Evolutionary conservation across 352 stramenopile genomes (phyloP).

Genomic region (Pythium chondricola): DNA sequence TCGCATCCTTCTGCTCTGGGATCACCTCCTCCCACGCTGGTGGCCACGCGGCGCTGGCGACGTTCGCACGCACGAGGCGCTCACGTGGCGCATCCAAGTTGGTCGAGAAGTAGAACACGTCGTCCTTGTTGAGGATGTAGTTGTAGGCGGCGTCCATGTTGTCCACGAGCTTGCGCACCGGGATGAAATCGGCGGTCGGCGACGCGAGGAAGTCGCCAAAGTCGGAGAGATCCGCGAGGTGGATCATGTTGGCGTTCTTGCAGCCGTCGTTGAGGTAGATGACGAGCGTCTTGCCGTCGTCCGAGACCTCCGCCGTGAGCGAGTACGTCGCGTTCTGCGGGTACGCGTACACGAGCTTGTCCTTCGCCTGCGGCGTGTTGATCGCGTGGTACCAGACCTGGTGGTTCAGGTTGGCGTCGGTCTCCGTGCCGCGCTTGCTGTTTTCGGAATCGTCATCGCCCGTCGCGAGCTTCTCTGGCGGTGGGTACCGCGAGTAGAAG

Average conservation of each 20-base stretch:
- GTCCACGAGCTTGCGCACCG: conserved; percentile 77
- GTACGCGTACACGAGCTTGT: conserved; percentile 75
- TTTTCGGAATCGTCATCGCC: conserved; percentile 33
- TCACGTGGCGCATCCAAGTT: conserved; percentile 79
- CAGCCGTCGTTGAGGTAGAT: conserved; percentile 78
- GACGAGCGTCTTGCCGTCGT: conserved; percentile 73
- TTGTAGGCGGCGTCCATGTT: conserved; percentile 81
- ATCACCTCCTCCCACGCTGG: conserved; percentile 74
- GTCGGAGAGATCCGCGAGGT: conserved; percentile 45
- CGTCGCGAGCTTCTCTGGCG: conserved; percentile 52
- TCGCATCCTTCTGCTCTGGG: conserved; percentile 57
- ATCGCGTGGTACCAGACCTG: conserved; percentile 79
- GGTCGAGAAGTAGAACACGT: conserved; percentile 83
- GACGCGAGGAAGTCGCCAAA: conserved; percentile 46
- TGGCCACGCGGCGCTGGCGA: conserved; percentile 14
- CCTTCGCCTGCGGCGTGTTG: conserved; percentile 58
- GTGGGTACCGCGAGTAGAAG: conserved; percentile 81
- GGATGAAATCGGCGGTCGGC: conserved; percentile 24
- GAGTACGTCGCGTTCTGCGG: conserved; percentile 70
- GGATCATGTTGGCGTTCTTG: conserved; percentile 88
- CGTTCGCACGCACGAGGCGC: conserved; percentile 49
- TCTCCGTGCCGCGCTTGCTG: conserved; percentile 70
- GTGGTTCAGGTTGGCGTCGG: conserved; percentile 69
- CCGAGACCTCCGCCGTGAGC: conserved; percentile 58
- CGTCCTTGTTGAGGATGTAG: conserved; percentile 86